Evolutionary conservation across 352 stramenopile species (phyloP).

Genomic region (Thalassiosira delicatula): DNA sequence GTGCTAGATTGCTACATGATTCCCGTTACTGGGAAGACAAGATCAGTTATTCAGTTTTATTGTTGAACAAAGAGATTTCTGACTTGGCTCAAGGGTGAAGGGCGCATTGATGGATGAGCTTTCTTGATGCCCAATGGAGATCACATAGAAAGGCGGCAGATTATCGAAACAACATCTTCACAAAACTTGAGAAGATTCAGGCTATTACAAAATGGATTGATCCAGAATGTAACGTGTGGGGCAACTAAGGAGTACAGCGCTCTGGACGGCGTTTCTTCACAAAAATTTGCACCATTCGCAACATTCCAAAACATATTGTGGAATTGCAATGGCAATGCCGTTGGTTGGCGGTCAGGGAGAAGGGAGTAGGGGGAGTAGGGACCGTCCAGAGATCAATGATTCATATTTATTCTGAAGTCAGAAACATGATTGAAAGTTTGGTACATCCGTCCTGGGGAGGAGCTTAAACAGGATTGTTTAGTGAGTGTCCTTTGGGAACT

Average conservation of each 20-base stretch:
- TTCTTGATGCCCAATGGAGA: conserved; percentile 16
- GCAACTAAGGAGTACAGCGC: conserved; percentile 26
- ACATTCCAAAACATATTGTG: conserved; percentile 9
- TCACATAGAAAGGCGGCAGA: conserved; percentile 13
- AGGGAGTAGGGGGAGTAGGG: not conserved
- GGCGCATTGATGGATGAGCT: conserved; percentile 19
- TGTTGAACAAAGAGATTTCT: conserved; percentile 36
- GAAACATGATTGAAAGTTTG: conserved; percentile 29
- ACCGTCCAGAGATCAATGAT: conserved; percentile 7
- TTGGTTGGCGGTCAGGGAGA: conserved; percentile 26
- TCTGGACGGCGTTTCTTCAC: conserved; percentile 20
- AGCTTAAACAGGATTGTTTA: too few species aligned
- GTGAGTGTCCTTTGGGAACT: not conserved
- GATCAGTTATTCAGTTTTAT: conserved; percentile 17
- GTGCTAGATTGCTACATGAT: conserved; percentile 21
- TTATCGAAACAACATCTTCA: conserved; percentile 30
- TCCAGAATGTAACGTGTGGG: conserved; percentile 15
- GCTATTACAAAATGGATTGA: conserved; percentile 31
- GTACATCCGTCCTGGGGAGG: too few species aligned
- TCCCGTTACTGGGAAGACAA: conserved; percentile 10
- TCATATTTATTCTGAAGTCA: conserved; percentile 23
- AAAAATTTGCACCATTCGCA: conserved; percentile 25
- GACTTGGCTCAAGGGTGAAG: too few species aligned
- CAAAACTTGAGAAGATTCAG: conserved; percentile 14
- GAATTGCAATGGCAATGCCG: conserved; percentile 38